Conservation (phyloP, 2,329 filamentous ascomycete genomes). For the Truncatella angustata region DNA sequence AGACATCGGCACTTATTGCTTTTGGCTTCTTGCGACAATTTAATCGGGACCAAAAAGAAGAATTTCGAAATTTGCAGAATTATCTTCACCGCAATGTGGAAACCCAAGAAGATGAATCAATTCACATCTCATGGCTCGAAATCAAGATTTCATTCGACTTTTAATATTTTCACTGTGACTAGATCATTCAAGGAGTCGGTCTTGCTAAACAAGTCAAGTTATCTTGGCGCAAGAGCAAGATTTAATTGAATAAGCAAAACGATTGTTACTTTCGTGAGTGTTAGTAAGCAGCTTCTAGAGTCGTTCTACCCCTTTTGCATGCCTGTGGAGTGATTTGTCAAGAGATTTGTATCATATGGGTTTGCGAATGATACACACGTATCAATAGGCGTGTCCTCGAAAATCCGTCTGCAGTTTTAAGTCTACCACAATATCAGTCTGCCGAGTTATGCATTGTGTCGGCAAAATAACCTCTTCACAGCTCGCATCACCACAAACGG, state of each 20-base stretch:
- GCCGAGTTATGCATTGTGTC: too few species aligned
- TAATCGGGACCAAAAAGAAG: neutral
- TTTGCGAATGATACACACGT: too few species aligned
- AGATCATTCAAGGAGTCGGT: slow-evolving; percentile 8
- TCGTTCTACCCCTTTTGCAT: too few species aligned
- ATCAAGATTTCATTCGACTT: slow-evolving; percentile 7
- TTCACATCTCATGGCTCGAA: slow-evolving; percentile 4
- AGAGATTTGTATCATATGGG: too few species aligned
- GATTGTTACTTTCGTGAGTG: too few species aligned
- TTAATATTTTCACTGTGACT: slow-evolving; percentile 7
- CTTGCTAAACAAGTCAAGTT: neutral
- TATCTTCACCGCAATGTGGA: slow-evolving; percentile 3
- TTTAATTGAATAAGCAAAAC: neutral
- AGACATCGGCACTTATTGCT: neutral
- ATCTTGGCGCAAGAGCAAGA: neutral
- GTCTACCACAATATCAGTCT: too few species aligned
- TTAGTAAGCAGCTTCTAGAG: too few species aligned
- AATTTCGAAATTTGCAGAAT: neutral
- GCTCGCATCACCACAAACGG: too few species aligned
- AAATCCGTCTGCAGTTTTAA: too few species aligned
- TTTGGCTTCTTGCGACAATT: slow-evolving; percentile 5
- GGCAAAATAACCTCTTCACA: too few species aligned
- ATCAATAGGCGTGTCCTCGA: too few species aligned
- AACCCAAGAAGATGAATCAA: neutral
- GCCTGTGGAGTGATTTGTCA: too few species aligned